Percentiles rank a stretch among this genome's conserved stretches.
These are phyloP conservation scores for Vigna trinervia DNA, from an alignment of 306 rosid species.

Conservation along the genomic window DNA sequence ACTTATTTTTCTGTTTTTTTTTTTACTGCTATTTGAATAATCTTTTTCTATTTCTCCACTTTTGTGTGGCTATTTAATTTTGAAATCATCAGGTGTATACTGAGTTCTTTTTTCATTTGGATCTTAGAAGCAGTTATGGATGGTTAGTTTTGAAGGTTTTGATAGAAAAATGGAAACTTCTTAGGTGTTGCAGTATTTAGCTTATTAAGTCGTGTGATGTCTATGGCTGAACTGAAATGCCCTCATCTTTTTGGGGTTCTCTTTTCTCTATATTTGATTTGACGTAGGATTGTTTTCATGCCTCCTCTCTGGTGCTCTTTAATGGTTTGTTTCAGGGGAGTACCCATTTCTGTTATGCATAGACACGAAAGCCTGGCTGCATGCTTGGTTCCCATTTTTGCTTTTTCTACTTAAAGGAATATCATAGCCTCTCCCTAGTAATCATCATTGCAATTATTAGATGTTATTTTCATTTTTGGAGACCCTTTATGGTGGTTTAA, in stretches of 20 bases:
- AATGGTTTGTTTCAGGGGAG: slow-evolving; percentile 27
- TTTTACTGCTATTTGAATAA: not conserved
- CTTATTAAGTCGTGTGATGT: slow-evolving; percentile 12
- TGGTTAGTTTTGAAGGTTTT: slow-evolving; percentile 32
- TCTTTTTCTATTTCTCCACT: slow-evolving; percentile 9
- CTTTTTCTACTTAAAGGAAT: slow-evolving; percentile 11
- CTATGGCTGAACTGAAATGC: slow-evolving; percentile 16
- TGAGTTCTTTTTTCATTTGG: slow-evolving; percentile 1
- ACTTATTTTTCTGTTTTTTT: not conserved
- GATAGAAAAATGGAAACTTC: slow-evolving; percentile 36
- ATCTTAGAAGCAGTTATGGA: slow-evolving; percentile 24
- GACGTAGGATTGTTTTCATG: slow-evolving; percentile 29
- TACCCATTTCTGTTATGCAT: slow-evolving; percentile 20
- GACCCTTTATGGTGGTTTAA: slow-evolving; percentile 34
- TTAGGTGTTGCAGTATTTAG: slow-evolving; percentile 18
- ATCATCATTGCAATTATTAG: slow-evolving; percentile 34
- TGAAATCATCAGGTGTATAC: not conserved
- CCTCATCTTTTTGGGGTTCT: slow-evolving; percentile 26
- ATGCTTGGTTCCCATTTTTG: slow-evolving; percentile 22
- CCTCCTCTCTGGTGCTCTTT: slow-evolving; percentile 2
- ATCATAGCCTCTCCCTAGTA: slow-evolving; percentile 14
- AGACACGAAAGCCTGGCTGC: not conserved
- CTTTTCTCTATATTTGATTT: slow-evolving; percentile 9
- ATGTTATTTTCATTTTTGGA: slow-evolving; percentile 36
- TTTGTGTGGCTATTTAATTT: not conserved